phyloP scores from a whole-genome alignment of 257 asterid genomes.

The Eustoma russellianum region DNA sequence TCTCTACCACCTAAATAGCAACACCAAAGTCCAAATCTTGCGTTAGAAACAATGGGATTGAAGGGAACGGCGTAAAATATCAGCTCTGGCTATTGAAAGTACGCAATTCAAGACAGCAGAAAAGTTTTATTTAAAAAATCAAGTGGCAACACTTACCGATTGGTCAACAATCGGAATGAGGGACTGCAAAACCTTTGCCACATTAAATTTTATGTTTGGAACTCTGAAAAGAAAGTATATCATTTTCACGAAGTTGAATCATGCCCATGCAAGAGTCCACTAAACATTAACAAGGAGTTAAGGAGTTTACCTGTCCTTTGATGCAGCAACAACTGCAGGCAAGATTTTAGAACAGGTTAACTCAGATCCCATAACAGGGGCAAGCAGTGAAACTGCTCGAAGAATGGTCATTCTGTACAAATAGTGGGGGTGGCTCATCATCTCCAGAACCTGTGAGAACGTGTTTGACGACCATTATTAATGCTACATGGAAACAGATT shows the following conservation, averaged over 20 bases:
- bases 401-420: slow-evolving; percentile 82
- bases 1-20: slow-evolving; percentile 42
- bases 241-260: neutral
- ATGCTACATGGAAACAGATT: no score
- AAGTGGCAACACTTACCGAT: slow-evolving; percentile 27
- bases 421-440: slow-evolving; percentile 72
- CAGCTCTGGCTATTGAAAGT: neutral
- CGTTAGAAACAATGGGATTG: no score
- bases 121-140: no score
- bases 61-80: neutral
- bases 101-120: no score
- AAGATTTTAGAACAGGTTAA: slow-evolving; percentile 77
- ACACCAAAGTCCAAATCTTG: no score
- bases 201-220: slow-evolving; percentile 60
- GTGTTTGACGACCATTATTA: no score
- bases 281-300: neutral
- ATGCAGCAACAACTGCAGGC: slow-evolving; percentile 55
- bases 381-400: slow-evolving; percentile 71
- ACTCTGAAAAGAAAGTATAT: slow-evolving; percentile 30
- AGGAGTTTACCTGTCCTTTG: slow-evolving; percentile 44
- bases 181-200: slow-evolving; percentile 70
- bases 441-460: slow-evolving; percentile 56
- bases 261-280: neutral
- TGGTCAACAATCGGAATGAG: slow-evolving; percentile 56
- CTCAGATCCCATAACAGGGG: slow-evolving; percentile 94